Evolutionary conservation across 176 grass and related monocot genomes (phyloP).

Genomic region (Pontederia paniculata): DNA sequence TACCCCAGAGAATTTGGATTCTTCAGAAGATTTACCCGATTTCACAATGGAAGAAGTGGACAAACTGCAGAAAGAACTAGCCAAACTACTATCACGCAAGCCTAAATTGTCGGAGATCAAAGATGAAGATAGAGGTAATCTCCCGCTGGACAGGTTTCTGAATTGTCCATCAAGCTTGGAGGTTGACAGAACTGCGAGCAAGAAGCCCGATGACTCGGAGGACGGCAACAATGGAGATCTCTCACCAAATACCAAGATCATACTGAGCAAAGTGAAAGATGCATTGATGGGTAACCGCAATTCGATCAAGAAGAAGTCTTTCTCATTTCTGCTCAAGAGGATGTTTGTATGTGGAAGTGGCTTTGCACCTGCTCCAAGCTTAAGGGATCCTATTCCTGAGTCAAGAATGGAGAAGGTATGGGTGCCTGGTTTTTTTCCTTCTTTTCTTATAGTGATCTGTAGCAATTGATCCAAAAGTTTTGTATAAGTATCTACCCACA

Average conservation of each 20-base stretch:
- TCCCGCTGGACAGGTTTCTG: not conserved
- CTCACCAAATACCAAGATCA: conserved; percentile 28
- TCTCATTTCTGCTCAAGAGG: conserved; percentile 43
- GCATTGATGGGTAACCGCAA: conserved; percentile 22
- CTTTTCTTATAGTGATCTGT: no score
- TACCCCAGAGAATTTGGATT: conserved; percentile 3
- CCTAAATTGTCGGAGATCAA: not conserved
- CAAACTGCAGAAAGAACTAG: conserved; percentile 59
- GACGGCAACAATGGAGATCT: conserved; percentile 27
- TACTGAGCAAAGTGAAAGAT: conserved; percentile 38
- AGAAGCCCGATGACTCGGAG: conserved; percentile 6
- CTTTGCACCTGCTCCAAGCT: conserved; percentile 20
- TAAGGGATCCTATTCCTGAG: conserved; percentile 37
- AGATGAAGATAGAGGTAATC: conserved; percentile 4
- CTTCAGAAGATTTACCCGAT: conserved; percentile 39
- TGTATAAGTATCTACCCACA: no score
- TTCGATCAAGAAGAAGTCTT: conserved; percentile 41
- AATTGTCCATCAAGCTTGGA: not conserved
- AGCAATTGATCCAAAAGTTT: no score
- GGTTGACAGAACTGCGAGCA: not conserved
- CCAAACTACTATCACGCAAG: conserved; percentile 26
- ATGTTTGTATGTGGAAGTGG: conserved; percentile 44
- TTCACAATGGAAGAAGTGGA: conserved; percentile 75
- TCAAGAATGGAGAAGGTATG: conserved; percentile 76
- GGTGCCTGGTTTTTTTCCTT: no score